Conservation (phyloP, 2,329 filamentous ascomycete genomes). For the Xylariaceae sp. region DNA sequence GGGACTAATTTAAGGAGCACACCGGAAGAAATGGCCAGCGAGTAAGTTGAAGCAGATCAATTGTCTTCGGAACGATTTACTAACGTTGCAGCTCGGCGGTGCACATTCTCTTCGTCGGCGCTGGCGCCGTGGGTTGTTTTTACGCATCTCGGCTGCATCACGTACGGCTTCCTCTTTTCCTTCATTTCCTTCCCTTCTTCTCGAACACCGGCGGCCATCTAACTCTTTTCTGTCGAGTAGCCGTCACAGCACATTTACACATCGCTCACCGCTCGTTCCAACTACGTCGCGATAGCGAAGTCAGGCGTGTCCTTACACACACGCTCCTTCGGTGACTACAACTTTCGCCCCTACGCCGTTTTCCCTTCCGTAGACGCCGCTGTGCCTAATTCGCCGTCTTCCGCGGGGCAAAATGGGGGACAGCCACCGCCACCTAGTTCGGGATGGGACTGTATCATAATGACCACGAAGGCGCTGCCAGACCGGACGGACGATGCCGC, state of each 20-base stretch:
- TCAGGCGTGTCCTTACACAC: constrained; percentile 63
- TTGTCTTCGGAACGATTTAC: too few relatives aligned
- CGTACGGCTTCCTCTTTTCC: constrained; percentile 32
- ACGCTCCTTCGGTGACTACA: constrained; percentile 63
- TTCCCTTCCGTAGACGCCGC: constrained; percentile 60
- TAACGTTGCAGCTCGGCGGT: constrained; percentile 31
- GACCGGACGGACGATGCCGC: constrained; percentile 59
- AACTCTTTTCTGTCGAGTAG: too few relatives aligned
- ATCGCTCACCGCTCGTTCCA: constrained; percentile 74
- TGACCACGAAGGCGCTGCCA: constrained; percentile 67
- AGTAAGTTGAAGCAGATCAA: too few relatives aligned
- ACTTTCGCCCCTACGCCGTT: constrained; percentile 57
- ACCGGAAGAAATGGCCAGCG: too few relatives aligned
- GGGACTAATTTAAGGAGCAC: too few relatives aligned
- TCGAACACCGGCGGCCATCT: too few relatives aligned
- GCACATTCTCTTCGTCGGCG: constrained; percentile 64
- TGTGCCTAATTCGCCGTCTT: constrained; percentile 28
- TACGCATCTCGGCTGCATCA: constrained; percentile 66
- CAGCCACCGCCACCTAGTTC: constrained; percentile 16
- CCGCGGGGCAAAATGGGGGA: too few relatives aligned
- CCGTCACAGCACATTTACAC: too few relatives aligned
- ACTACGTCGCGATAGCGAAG: constrained; percentile 60
- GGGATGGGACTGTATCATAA: constrained; percentile 62
- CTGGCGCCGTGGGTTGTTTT: constrained; percentile 69
- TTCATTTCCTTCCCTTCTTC: constrained; percentile 1